A percentile compares a stretch with the other conserved stretches of the same genome.
Conservation (phyloP, 305 asterid genomes). For the Rubia tinctorum region DNA sequence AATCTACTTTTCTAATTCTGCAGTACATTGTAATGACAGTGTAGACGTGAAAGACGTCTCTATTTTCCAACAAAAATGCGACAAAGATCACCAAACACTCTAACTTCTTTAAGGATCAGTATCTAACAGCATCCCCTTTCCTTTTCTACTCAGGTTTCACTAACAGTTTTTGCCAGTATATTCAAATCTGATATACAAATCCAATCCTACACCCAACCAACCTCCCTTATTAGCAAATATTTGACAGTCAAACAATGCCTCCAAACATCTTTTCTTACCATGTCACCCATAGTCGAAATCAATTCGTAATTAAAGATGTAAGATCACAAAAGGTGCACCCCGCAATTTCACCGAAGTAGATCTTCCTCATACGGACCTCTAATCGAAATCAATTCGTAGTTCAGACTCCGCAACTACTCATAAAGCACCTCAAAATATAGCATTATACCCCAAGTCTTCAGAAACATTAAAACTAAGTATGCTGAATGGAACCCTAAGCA, state of each 20-base stretch:
- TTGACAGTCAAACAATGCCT: not conserved
- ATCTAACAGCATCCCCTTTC: not conserved
- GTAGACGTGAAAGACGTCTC: not conserved
- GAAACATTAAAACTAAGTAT: not conserved
- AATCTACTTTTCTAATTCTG: not conserved
- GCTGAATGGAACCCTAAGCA: not conserved
- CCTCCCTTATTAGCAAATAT: not conserved
- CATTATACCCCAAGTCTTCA: not conserved
- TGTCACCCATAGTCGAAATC: not conserved
- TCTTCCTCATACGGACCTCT: not conserved
- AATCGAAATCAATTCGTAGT: not conserved
- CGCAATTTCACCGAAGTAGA: not conserved
- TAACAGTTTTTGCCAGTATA: not conserved
- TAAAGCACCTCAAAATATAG: not conserved
- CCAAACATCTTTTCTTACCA: not conserved
- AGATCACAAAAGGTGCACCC: not conserved
- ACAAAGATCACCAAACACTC: not conserved
- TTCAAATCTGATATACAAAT: not conserved
- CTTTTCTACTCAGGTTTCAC: not conserved
- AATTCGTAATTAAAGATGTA: not conserved
- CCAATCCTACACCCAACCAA: not conserved
- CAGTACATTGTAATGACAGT: not conserved
- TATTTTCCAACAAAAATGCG: not conserved
- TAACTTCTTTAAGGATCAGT: not conserved
- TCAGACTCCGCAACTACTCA: not conserved